A percentile compares a stretch with the other conserved stretches of the same genome.
Conservation (phyloP, 257 asterid genomes). For the Gentiana macrophylla region DNA sequence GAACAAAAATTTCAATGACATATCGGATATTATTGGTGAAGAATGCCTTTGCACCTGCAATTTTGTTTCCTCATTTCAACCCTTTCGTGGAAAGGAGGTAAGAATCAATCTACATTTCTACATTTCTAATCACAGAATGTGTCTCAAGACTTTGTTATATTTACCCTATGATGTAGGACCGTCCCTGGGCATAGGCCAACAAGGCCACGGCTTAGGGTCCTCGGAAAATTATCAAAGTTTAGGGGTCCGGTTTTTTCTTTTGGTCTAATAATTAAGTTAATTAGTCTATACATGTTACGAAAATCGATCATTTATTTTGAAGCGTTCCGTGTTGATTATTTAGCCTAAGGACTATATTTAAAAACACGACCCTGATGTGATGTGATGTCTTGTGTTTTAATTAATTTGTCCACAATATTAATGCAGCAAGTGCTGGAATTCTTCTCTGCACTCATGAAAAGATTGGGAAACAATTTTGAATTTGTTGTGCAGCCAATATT, state of each 20-base stretch:
- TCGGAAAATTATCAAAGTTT: too few species aligned
- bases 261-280: background rate
- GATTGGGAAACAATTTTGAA: conserved; percentile 41
- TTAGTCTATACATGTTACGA: too few species aligned
- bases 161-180: background rate
- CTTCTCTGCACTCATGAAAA: conserved; percentile 39
- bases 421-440: conserved; percentile 61
- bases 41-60: conserved; percentile 61
- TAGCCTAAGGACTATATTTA: too few species aligned
- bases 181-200: too few species aligned
- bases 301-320: too few species aligned
- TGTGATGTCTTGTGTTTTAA: too few species aligned
- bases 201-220: background rate
- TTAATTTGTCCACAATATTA: background rate
- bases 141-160: background rate
- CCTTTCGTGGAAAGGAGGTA: conserved; percentile 66
- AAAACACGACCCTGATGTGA: too few species aligned
- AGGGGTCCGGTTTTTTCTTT: too few species aligned
- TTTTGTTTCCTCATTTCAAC: conserved; percentile 33
- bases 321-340: too few species aligned
- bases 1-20: conserved; percentile 26
- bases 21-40: conserved; percentile 58
- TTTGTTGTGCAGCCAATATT: conserved; percentile 41
- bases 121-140: background rate
- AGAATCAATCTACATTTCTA: background rate